phyloP scores from a whole-genome alignment of 2,329 filamentous ascomycete species.

The Dissoconium aciculare region DNA sequence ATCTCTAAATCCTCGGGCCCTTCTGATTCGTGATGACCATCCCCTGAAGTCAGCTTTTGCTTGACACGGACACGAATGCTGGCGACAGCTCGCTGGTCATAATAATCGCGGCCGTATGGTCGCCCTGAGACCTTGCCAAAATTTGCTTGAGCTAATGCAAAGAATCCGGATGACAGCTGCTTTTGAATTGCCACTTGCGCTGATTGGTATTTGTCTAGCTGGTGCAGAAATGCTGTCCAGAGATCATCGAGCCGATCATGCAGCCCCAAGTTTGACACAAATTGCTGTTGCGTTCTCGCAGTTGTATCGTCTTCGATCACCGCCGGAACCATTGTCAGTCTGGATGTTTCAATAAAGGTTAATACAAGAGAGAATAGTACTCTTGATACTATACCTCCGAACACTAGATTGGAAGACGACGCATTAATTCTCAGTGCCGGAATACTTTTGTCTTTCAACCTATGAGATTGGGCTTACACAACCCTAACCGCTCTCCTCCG shows the following conservation, averaged over 20 bases:
- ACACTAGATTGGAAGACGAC: no score
- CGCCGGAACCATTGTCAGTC: no score
- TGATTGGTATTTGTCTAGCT: constrained; percentile 52
- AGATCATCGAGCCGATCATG: constrained; percentile 43
- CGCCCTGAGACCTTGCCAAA: constrained; percentile 45
- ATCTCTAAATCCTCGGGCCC: neutral
- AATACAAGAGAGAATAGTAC: no score
- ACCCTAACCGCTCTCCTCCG: no score
- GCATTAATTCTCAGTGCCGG: no score
- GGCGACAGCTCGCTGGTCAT: constrained; percentile 44
- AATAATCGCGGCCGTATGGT: constrained; percentile 54
- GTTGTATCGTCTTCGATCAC: no score
- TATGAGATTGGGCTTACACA: no score
- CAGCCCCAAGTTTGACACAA: no score
- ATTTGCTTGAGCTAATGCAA: constrained; percentile 56
- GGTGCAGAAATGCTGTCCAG: constrained; percentile 48
- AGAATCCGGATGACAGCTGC: constrained; percentile 37
- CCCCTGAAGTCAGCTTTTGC: constrained; percentile 1
- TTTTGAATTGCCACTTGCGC: constrained; percentile 41
- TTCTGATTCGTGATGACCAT: constrained; percentile 1
- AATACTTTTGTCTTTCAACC: no score
- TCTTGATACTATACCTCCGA: no score
- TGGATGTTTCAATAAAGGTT: no score
- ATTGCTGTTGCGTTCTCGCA: no score
- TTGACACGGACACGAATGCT: constrained; percentile 4